Conservation (phyloP, 176 grass and related monocot species). For the Phoenix roebelenii region DNA sequence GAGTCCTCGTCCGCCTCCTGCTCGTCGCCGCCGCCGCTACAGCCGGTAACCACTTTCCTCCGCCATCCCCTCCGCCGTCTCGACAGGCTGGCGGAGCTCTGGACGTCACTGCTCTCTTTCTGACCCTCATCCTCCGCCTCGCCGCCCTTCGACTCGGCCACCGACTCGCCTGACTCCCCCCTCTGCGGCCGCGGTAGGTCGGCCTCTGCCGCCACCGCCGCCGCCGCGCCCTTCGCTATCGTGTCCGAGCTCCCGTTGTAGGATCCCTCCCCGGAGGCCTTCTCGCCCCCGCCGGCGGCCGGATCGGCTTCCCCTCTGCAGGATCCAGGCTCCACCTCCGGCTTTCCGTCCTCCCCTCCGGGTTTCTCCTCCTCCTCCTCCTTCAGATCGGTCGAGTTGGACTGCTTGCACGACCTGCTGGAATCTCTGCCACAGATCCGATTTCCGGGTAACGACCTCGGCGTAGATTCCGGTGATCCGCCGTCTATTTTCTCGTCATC, state of each 20-base stretch:
- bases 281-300: not conserved
- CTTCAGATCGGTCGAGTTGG: constrained; percentile 82
- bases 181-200: not conserved
- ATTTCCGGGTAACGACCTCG: constrained; percentile 17
- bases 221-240: too few species aligned
- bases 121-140: not conserved
- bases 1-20: constrained; percentile 18
- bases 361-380: constrained; percentile 9
- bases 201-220: not conserved
- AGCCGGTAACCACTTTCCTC: not conserved
- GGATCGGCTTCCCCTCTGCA: not conserved
- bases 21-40: not conserved
- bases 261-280: constrained; percentile 20
- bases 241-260: constrained; percentile 19
- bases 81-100: constrained; percentile 3
- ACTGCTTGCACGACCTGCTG: constrained; percentile 62
- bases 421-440: constrained; percentile 45
- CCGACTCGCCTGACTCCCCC: constrained; percentile 60
- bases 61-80: not conserved
- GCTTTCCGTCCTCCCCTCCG: not conserved
- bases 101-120: constrained; percentile 1
- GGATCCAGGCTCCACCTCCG: not conserved
- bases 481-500: constrained; percentile 9
- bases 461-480: constrained; percentile 12
- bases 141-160: constrained; percentile 48